phyloP scores from a whole-genome alignment of 1,139 yeast genomes.

The Sugiyamaella xylanicola region DNA sequence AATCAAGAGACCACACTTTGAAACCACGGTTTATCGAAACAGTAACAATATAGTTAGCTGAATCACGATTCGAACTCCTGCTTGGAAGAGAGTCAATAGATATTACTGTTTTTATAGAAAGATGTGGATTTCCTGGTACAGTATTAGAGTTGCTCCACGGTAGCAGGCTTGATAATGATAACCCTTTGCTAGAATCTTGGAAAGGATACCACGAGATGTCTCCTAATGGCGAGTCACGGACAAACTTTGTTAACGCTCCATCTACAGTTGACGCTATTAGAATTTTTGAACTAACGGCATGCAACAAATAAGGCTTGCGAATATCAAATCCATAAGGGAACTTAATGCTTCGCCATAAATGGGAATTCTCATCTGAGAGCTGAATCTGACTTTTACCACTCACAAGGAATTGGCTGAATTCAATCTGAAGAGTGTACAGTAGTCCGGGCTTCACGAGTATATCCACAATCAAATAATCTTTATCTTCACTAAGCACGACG shows the following conservation, averaged over 20 bases:
- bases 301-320: conserved; percentile 60
- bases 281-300: conserved; percentile 49
- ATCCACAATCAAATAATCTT: conserved; percentile 32
- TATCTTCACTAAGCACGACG: conserved; percentile 31
- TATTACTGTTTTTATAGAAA: conserved; percentile 35
- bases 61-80: not conserved
- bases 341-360: conserved; percentile 37
- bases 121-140: conserved; percentile 40
- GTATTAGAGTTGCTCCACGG: conserved; percentile 33
- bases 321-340: conserved; percentile 73
- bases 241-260: conserved; percentile 61
- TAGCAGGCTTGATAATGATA: conserved; percentile 27
- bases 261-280: conserved; percentile 64
- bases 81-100: conserved; percentile 30
- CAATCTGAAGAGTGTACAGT: conserved; percentile 34
- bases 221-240: conserved; percentile 41
- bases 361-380: conserved; percentile 28
- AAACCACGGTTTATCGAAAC: conserved; percentile 37
- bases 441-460: conserved; percentile 35
- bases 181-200: conserved; percentile 28
- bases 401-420: conserved; percentile 26
- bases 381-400: conserved; percentile 10
- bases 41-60: conserved; percentile 29
- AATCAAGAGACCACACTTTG: conserved; percentile 38
- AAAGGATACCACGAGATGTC: conserved; percentile 29